Base-by-base conservation (phyloP, 1,284 basidiomycete genomes). In the Bondarzewia mesenterica region DNA sequence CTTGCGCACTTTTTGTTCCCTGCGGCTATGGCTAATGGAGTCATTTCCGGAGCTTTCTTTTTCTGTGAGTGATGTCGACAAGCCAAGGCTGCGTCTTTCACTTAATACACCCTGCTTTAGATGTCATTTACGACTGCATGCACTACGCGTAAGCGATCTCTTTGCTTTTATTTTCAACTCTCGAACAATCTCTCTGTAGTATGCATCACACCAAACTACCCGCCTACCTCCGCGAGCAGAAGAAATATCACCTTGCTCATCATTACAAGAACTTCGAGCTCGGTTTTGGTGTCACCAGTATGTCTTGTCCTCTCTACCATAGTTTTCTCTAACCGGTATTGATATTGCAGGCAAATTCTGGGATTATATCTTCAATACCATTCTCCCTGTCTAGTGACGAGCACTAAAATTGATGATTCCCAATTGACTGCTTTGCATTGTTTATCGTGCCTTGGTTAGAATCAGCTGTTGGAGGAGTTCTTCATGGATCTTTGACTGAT, bases 221-320 rank as follows among this genome's bases (percentile, higher is more conserved):
- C 0, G 70, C 81, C 40, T 96, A 97, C 69, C 68, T 97, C 66
- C 77, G 77, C 49, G 84, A 93, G 64, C 86, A 92, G 85, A 99
- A 99, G 76, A 88, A 89, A 64, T 98, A 98, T 62, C 95, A 99
- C 62, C 80, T 99, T 55, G 93, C 93, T n/a, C 94, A 98, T 63
- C 95, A 98, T 67, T 97, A 94, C 75, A 94, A 95, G 71, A 93
- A 97, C 75, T 96, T 92, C 63, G 93, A 98, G 63, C 84, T 97
- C 43, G 95, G 93, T n/a, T 99, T 95, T 61, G 95, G 95, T 43
- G 95, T 99, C 18, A 98, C 88, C 5, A 90, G 87, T 86, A 55
- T 48, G 78, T 68, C 37, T 42, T 2, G 25, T 18, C 50, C 47
- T 41, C 46, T 47, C 7, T 42, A n/a, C 15, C 18, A 12, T 42